Percentiles rank a stretch among this genome's conserved stretches.
Evolutionary conservation across 2,329 filamentous ascomycete genomes (phyloP).

Genomic region (Nannizziopsis arthrosporioides): DNA sequence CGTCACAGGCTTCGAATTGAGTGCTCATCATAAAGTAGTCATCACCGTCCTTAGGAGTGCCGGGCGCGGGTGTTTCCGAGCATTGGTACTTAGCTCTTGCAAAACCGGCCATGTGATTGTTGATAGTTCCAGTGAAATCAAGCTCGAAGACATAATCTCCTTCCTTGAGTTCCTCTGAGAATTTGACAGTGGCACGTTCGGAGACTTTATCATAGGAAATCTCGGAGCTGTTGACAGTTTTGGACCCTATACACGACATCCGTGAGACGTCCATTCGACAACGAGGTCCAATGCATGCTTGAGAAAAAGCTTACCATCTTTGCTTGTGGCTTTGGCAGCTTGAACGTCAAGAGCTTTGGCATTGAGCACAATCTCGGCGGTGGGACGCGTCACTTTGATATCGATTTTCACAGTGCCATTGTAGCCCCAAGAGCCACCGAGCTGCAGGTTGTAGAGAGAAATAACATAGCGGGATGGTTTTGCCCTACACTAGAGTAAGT

Average conservation of each 20-base stretch:
- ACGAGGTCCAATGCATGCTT: neutral
- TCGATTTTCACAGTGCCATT: slow-evolving; percentile 76
- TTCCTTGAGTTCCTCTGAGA: slow-evolving; percentile 58
- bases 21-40: slow-evolving; percentile 74
- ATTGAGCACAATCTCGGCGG: slow-evolving; percentile 72
- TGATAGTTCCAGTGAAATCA: slow-evolving; percentile 69
- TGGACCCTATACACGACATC: slow-evolving; percentile 7
- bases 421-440: slow-evolving; percentile 63
- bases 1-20: slow-evolving; percentile 95
- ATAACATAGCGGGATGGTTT: slow-evolving; percentile 80
- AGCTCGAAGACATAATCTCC: slow-evolving; percentile 59
- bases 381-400: slow-evolving; percentile 57
- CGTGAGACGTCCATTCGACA: slow-evolving; percentile 1
- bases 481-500: slow-evolving; percentile 39
- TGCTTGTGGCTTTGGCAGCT: slow-evolving; percentile 36
- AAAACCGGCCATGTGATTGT: slow-evolving; percentile 86
- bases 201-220: slow-evolving; percentile 73
- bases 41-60: slow-evolving; percentile 61
- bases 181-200: slow-evolving; percentile 70
- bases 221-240: slow-evolving; percentile 43
- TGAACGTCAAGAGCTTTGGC: slow-evolving; percentile 70
- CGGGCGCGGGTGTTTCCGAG: slow-evolving; percentile 54
- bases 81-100: slow-evolving; percentile 93
- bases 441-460: slow-evolving; percentile 66
- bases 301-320: slow-evolving; percentile 22